phyloP scores from a whole-genome alignment of 257 asterid species.

The Penstemon newberryi region DNA sequence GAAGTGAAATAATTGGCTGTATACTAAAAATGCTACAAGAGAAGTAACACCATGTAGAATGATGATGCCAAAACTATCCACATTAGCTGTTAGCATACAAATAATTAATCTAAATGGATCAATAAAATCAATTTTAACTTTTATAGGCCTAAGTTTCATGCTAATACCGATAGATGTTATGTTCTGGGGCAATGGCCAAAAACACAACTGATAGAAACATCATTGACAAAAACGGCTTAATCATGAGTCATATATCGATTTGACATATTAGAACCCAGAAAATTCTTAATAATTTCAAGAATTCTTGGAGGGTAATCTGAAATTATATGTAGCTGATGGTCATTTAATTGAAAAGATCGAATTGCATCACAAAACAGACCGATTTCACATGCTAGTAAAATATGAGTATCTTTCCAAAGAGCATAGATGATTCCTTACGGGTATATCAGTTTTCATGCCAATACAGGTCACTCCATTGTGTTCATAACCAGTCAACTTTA shows the following conservation, averaged over 20 bases:
- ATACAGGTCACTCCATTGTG: conserved; percentile 88
- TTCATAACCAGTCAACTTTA: conserved; percentile 69
- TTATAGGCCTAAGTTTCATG: conserved; percentile 19
- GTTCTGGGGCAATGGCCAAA: conserved; percentile 32
- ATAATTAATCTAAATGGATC: conserved; percentile 16
- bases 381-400: conserved; percentile 24
- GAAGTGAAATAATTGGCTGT: too few relatives aligned
- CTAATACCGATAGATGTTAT: conserved; percentile 23
- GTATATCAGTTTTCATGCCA: conserved; percentile 88
- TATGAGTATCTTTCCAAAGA: conserved; percentile 21
- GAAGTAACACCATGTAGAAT: too few relatives aligned
- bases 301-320: neutral
- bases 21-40: too few relatives aligned
- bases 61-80: too few relatives aligned
- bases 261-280: conserved; percentile 15
- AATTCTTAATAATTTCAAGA: neutral
- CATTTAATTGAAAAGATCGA: conserved; percentile 19
- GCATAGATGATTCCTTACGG: conserved; percentile 29
- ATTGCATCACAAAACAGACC: conserved; percentile 2
- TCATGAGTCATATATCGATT: conserved; percentile 16
- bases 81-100: neutral
- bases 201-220: conserved; percentile 39
- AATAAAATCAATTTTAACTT: conserved; percentile 10
- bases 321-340: neutral
- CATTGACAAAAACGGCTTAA: neutral